phyloP scores from a whole-genome alignment of 352 stramenopile species.

The Phytophthora quininea region DNA sequence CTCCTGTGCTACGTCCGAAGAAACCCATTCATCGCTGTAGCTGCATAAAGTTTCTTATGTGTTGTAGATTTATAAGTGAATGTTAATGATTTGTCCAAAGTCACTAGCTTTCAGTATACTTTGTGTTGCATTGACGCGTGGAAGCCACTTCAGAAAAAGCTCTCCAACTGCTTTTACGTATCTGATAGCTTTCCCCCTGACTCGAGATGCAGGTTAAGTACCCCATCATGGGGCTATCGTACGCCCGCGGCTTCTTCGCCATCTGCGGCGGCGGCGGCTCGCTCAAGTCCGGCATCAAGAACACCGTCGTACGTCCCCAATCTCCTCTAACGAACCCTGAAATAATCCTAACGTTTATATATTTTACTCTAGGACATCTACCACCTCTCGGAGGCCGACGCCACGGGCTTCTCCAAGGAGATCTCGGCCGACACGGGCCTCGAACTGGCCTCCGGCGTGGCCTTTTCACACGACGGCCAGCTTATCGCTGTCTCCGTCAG shows the following conservation, averaged over 20 bases:
- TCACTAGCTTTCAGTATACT: slow-evolving; percentile 2
- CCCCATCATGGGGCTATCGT: slow-evolving; percentile 84
- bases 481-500: slow-evolving; percentile 81
- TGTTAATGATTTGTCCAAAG: background rate
- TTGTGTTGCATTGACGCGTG: background rate
- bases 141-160: slow-evolving; percentile 9
- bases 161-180: background rate
- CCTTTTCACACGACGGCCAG: slow-evolving; percentile 77
- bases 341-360: slow-evolving; percentile 8
- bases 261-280: slow-evolving; percentile 86
- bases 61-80: no score
- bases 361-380: slow-evolving; percentile 66
- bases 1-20: slow-evolving; percentile 52
- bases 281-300: slow-evolving; percentile 86
- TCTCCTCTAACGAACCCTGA: background rate
- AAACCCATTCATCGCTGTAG: slow-evolving; percentile 32
- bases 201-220: slow-evolving; percentile 81
- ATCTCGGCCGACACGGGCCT: slow-evolving; percentile 75
- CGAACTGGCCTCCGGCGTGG: slow-evolving; percentile 75
- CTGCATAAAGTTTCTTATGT: slow-evolving; percentile 2
- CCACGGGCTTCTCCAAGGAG: slow-evolving; percentile 68
- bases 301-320: slow-evolving; percentile 72
- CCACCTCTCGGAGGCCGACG: slow-evolving; percentile 63
- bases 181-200: slow-evolving; percentile 1
- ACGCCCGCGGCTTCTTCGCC: slow-evolving; percentile 70